Evolutionary conservation across 768 basidiomycete species (phyloP).

Genomic region (Cubamyces sp.): DNA sequence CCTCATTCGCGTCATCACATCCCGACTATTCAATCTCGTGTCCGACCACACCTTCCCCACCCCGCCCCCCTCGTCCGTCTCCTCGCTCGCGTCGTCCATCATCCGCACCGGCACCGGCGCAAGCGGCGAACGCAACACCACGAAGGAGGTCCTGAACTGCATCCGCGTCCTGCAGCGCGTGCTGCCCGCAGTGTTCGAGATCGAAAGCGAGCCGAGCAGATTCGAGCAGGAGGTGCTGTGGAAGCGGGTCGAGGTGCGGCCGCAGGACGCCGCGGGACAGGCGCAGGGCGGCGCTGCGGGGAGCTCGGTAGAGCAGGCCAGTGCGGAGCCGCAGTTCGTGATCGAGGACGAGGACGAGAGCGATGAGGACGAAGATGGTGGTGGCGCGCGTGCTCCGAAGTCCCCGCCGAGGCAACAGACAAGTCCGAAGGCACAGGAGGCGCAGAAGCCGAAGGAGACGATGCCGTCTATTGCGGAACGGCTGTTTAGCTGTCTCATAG

Average conservation of each 20-base stretch:
- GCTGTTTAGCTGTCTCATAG: conserved; percentile 78
- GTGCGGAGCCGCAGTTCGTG: conserved; percentile 70
- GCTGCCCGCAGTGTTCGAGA: conserved; percentile 86
- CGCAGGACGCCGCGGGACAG: conserved; percentile 37
- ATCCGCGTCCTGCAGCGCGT: conserved; percentile 88
- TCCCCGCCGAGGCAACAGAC: conserved; percentile 24
- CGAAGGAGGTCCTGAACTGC: conserved; percentile 90
- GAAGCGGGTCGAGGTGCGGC: conserved; percentile 59
- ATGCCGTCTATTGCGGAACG: conserved; percentile 82
- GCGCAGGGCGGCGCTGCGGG: conserved; percentile 23
- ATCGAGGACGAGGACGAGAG: conserved; percentile 84
- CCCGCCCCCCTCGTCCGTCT: conserved; percentile 54
- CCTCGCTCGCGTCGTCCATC: conserved; percentile 70
- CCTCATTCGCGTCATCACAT: conserved; percentile 71
- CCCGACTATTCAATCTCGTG: conserved; percentile 73
- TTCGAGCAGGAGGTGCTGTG: conserved; percentile 86
- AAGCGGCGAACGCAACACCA: conserved; percentile 61
- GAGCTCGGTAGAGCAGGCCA: conserved; percentile 19
- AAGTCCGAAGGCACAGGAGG: conserved; percentile 21
- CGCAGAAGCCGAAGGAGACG: conserved; percentile 44
- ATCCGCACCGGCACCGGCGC: conserved; percentile 59
- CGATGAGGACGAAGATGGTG: conserved; percentile 33
- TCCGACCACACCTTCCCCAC: conserved; percentile 83
- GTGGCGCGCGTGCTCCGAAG: conserved; percentile 4
- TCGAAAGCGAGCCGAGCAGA: conserved; percentile 67